Conservation (phyloP, 164 flowering plant species). For the Vitis rotundifolia region DNA sequence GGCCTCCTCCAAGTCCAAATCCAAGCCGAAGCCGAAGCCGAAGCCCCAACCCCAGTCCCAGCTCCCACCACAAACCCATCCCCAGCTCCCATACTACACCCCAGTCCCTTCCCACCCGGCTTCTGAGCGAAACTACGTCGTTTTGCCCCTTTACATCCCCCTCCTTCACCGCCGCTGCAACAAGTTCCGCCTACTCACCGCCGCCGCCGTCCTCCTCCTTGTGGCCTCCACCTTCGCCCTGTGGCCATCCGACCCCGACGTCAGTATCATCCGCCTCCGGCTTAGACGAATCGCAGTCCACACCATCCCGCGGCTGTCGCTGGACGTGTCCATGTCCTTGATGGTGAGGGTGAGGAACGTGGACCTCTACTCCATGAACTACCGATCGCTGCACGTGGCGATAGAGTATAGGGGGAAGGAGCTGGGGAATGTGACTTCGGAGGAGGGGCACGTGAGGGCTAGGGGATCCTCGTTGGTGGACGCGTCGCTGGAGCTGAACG, state of each 20-base stretch:
- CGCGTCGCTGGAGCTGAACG: constrained; percentile 52
- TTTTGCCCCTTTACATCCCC: constrained; percentile 33
- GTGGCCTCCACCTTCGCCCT: constrained; percentile 37
- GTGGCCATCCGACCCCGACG: constrained; percentile 72
- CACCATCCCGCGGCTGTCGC: constrained; percentile 38
- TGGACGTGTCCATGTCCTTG: constrained; percentile 54
- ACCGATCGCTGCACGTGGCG: constrained; percentile 36
- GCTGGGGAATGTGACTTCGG: constrained; percentile 61
- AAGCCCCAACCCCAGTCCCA: too few relatives aligned
- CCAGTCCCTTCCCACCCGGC: constrained; percentile 9
- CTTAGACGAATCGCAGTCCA: constrained; percentile 41
- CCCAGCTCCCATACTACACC: constrained; percentile 7
- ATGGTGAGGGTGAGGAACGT: constrained; percentile 53
- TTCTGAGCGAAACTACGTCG: constrained; percentile 31
- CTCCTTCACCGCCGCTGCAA: constrained; percentile 4
- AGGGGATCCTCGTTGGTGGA: constrained; percentile 51
- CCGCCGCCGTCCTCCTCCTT: constrained; percentile 25
- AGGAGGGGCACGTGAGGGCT: constrained; percentile 46
- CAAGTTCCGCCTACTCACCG: neutral
- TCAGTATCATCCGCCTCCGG: constrained; percentile 49
- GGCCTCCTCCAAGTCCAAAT: too few relatives aligned
- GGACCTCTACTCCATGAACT: constrained; percentile 61
- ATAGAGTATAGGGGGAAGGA: constrained; percentile 63
- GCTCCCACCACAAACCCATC: neutral
- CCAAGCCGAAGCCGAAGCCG: too few relatives aligned